Evolutionary conservation across 2,329 filamentous ascomycete species (phyloP).

Genomic region (Trichoderma lentiforme): DNA sequence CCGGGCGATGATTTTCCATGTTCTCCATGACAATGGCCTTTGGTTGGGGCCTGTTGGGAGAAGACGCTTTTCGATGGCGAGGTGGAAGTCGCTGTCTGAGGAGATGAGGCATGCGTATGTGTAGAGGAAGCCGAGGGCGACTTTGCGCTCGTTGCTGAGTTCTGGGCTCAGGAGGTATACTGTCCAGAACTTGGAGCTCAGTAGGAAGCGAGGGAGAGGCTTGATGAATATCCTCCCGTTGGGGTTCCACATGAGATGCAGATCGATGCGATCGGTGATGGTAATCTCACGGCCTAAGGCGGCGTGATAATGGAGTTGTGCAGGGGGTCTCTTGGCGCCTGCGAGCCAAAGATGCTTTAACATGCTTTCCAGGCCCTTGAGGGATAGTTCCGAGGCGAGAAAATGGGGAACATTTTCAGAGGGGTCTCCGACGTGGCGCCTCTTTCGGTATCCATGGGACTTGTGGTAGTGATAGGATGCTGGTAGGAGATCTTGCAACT

Average conservation of each 20-base stretch:
- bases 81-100: background rate
- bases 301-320: background rate
- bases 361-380: background rate
- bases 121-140: slow-evolving; percentile 3
- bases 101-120: slow-evolving; percentile 1
- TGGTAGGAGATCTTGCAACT: background rate
- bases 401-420: background rate
- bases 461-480: background rate
- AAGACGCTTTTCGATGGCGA: background rate
- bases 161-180: background rate
- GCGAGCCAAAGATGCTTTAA: slow-evolving; percentile 28
- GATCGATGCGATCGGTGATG: background rate
- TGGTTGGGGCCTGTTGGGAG: background rate
- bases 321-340: slow-evolving; percentile 28
- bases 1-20: background rate
- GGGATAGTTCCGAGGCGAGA: background rate
- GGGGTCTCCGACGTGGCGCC: background rate
- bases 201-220: background rate
- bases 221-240: background rate
- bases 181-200: background rate
- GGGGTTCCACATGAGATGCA: background rate
- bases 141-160: background rate
- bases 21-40: background rate
- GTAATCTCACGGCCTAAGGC: background rate
- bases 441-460: background rate